Base-by-base conservation (phyloP, 805 yeast species). In the Teunomyces barrocoloradensis region DNA sequence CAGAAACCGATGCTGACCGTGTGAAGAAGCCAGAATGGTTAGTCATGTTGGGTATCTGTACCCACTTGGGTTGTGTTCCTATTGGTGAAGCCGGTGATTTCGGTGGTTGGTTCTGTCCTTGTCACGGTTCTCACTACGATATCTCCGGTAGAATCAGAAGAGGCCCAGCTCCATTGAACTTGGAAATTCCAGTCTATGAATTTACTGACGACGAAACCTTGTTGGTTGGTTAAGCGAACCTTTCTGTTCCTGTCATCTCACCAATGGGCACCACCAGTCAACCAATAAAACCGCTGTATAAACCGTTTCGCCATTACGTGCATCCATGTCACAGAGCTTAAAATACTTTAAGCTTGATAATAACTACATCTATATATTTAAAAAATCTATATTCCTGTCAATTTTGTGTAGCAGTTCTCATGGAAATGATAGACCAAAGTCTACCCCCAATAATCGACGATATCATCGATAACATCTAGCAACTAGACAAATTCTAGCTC, bases 81-180 rank as follows among this genome's bases (percentile, higher is more conserved):
- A 94, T 94, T 66, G 99, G 99, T 71, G 98, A 94, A 79, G 85
- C 97, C 58, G 99, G 99, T 77, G 99, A 94, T 75, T 94, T 82
- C 63, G 98, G 97, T 71, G 99, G 99, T 71, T 94, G 99, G 99
- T 94, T 94, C 92, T 94, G 99, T 77, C 99, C 99, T 58, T 94
- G 99, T 80, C 99, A 95, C 81, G 99, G 99, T 82, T 92, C 98
- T 68, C 99, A 95, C 75, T 94, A 94, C 77, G 99, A 94, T 78
- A 95, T 95, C 77, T 91, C 97, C 55, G 99, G 99, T 74, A 92
- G 99, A 85, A 92, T 94, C 71, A 89, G 99, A 85, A 92, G 84
- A 79, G 99, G 99, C 62, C 99, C 99, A 62, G 99, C 99, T 69
- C 99, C 99, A 67, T 82, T 89, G 74, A 94, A 94, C 81, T 83